These are phyloP conservation scores for Simplicillium sp. DNA, from an alignment of 2,329 filamentous ascomycete species.

Conservation along the genomic window DNA sequence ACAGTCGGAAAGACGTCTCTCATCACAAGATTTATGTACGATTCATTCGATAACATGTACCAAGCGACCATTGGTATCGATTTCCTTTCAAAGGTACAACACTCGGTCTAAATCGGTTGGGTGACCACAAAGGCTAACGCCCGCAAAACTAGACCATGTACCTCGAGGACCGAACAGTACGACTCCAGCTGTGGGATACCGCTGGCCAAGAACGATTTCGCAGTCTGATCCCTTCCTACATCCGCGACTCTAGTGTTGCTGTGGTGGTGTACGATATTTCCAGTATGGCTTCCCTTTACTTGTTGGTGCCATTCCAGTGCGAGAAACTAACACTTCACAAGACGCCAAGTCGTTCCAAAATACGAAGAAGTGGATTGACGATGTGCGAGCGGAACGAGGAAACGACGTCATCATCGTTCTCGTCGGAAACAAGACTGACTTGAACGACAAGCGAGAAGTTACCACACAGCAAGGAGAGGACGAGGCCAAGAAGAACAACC, in stretches of 20 bases:
- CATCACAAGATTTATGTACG: constrained; percentile 99
- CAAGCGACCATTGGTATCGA: constrained; percentile 99
- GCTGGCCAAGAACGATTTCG: constrained; percentile 96
- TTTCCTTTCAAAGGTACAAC: constrained; percentile 84
- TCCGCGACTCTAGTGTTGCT: constrained; percentile 93
- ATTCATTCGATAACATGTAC: constrained; percentile 99
- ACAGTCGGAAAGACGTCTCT: constrained; percentile 96
- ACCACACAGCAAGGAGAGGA: constrained; percentile 95
- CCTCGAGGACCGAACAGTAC: constrained; percentile 94
- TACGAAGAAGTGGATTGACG: constrained; percentile 98
- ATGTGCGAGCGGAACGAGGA: constrained; percentile 89
- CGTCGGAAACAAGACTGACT: constrained; percentile 97
- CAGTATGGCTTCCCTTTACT: constrained; percentile 36
- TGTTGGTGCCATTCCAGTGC: no score
- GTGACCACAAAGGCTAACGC: not conserved
- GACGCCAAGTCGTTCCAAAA: constrained; percentile 96
- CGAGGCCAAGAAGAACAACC: constrained; percentile 92
- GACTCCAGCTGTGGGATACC: constrained; percentile 96
- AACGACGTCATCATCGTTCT: constrained; percentile 99
- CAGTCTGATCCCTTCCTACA: constrained; percentile 95
- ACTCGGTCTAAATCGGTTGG: not conserved
- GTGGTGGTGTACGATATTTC: constrained; percentile 99
- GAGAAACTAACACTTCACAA: constrained; percentile 19
- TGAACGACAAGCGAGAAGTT: constrained; percentile 97
- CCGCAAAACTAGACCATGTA: constrained; percentile 74